A percentile compares a stretch with the other conserved stretches of the same genome.
phyloP scores from a whole-genome alignment of 768 basidiomycete genomes.

The Trametes cubensis region DNA sequence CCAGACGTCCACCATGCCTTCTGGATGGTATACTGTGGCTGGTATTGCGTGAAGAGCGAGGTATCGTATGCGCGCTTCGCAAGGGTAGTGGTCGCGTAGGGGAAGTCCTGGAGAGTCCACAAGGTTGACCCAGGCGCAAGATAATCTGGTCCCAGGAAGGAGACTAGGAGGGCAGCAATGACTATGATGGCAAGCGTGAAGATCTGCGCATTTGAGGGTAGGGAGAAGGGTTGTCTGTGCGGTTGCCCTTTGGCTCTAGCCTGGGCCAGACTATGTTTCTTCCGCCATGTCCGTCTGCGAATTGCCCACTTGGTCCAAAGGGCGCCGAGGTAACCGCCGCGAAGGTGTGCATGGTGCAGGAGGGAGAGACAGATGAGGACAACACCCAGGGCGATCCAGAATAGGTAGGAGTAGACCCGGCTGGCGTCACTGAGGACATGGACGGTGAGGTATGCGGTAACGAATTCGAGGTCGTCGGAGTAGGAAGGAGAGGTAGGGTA shows the following conservation, averaged over 20 bases:
- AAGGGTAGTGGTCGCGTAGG: conserved; percentile 35
- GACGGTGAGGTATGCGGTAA: conserved; percentile 57
- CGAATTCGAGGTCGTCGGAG: conserved; percentile 51
- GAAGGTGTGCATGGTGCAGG: conserved; percentile 46
- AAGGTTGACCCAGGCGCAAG: conserved; percentile 52
- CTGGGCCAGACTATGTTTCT: conserved; percentile 44
- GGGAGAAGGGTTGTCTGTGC: conserved; percentile 45
- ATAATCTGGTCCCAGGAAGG: conserved; percentile 70
- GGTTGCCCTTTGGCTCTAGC: conserved; percentile 38
- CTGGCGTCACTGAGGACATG: conserved; percentile 56
- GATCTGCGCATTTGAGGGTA: conserved; percentile 69
- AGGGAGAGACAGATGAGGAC: conserved; percentile 44
- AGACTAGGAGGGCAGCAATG: conserved; percentile 46
- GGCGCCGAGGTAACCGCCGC: conserved; percentile 50
- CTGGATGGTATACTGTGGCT: conserved; percentile 60
- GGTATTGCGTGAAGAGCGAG: conserved; percentile 40
- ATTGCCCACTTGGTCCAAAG: conserved; percentile 61
- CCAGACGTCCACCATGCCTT: conserved; percentile 76
- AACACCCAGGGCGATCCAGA: conserved; percentile 57
- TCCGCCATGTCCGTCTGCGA: conserved; percentile 60
- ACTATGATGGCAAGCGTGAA: conserved; percentile 50
- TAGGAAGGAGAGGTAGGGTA: conserved; percentile 49
- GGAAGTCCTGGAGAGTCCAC: conserved; percentile 35
- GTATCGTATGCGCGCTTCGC: conserved; percentile 30
- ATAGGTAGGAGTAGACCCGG: conserved; percentile 57